These are phyloP conservation scores for Solanum appendiculatum DNA, from an alignment of 257 asterid species.

Conservation along the genomic window DNA sequence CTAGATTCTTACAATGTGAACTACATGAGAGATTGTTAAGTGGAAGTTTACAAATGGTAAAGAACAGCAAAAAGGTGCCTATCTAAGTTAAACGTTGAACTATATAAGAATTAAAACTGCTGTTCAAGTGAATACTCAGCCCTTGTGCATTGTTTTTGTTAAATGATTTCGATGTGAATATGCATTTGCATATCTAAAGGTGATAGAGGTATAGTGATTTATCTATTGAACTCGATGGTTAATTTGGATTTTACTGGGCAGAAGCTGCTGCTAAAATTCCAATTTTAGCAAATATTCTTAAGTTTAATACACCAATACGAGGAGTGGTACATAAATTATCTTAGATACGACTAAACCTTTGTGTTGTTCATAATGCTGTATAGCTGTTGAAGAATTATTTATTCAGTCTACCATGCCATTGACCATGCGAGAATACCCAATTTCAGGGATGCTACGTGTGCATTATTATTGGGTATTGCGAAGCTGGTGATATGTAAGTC, in stretches of 20 bases:
- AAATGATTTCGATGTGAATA: neutral
- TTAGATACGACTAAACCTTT: neutral
- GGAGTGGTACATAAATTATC: neutral
- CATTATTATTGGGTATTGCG: constrained; percentile 95
- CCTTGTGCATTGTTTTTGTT: neutral
- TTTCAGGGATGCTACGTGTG: constrained; percentile 97
- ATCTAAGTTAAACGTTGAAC: neutral
- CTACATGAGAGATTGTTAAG: neutral
- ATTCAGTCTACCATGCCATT: neutral
- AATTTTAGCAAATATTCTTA: neutral
- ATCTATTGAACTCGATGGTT: neutral
- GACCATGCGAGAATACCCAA: neutral
- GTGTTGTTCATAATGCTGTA: neutral
- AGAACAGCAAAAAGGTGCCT: neutral
- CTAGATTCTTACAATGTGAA: neutral
- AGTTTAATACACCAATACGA: neutral
- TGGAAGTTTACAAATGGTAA: neutral
- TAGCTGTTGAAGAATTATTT: neutral
- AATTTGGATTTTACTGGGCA: neutral
- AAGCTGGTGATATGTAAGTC: constrained; percentile 99
- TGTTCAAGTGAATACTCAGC: neutral
- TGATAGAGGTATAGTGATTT: neutral
- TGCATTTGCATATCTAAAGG: neutral
- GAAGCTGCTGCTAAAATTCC: neutral
- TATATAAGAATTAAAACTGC: neutral